Conservation (phyloP, 805 yeast genomes). For the Ogataea corticis region DNA sequence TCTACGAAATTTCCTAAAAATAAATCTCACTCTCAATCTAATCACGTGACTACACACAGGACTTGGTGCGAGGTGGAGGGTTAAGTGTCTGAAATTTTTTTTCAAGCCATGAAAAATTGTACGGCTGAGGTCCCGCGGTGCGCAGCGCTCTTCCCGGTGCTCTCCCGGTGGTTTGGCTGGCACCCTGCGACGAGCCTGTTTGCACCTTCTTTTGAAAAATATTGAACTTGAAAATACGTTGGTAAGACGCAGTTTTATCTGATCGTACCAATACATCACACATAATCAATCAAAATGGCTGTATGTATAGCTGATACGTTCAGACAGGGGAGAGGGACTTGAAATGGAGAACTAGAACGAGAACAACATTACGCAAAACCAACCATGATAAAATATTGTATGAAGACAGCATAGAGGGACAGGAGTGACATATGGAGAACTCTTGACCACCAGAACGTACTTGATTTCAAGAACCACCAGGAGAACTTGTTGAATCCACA, state of each 20-base stretch:
- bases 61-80: constrained; percentile 7
- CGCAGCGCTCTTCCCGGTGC: background rate
- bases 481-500: no score
- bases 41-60: constrained; percentile 9
- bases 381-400: no score
- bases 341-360: background rate
- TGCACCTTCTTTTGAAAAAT: constrained; percentile 5
- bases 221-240: background rate
- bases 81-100: background rate
- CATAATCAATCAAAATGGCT: constrained; percentile 28
- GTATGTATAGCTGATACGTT: constrained; percentile 20
- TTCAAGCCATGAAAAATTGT: constrained; percentile 3
- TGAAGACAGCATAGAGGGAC: no score
- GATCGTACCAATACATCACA: constrained; percentile 4
- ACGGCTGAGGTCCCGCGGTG: background rate
- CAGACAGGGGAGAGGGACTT: background rate
- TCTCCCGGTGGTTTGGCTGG: constrained; percentile 4
- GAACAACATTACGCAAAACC: background rate
- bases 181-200: background rate
- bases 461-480: no score
- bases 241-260: no score
- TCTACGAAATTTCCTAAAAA: constrained; percentile 20
- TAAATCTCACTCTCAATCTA: background rate
- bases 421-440: no score
- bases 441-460: no score